A percentile compares a stretch with the other conserved stretches of the same genome.
Evolutionary conservation across 2,329 filamentous ascomycete species (phyloP).

Genomic region (Pseudocercospora musae): DNA sequence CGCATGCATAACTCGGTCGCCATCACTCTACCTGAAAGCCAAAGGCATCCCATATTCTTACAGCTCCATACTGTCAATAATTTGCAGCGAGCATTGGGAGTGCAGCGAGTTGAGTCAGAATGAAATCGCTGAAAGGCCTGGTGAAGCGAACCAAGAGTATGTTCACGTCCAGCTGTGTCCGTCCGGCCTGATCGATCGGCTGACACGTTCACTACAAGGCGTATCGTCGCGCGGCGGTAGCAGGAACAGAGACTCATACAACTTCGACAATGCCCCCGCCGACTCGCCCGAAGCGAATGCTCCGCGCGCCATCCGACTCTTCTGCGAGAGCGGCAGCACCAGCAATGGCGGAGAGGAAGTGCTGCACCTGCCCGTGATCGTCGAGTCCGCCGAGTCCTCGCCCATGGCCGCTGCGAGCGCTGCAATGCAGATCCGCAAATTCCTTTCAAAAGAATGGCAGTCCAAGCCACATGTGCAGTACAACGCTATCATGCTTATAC

Average conservation of each 20-base stretch:
- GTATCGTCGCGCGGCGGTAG: constrained; percentile 1
- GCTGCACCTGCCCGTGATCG: constrained; percentile 85
- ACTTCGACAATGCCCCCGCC: constrained; percentile 23
- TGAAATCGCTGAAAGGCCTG: constrained; percentile 21
- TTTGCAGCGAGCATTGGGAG: not conserved
- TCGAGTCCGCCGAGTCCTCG: constrained; percentile 91
- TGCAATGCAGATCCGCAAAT: constrained; percentile 76
- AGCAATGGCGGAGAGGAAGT: constrained; percentile 75
- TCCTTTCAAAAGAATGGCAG: constrained; percentile 65
- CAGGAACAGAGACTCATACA: constrained; percentile 5
- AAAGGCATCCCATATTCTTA: too few species aligned
- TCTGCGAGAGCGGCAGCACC: constrained; percentile 68
- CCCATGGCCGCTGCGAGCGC: constrained; percentile 79
- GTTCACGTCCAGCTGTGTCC: not conserved
- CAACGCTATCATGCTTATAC: constrained; percentile 92
- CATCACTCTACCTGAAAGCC: not conserved
- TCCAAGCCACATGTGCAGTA: constrained; percentile 74
- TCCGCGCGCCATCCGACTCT: constrained; percentile 65
- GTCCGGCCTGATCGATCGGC: not conserved
- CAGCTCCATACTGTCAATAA: too few species aligned
- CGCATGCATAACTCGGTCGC: not conserved
- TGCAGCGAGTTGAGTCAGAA: not conserved
- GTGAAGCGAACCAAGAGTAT: constrained; percentile 20
- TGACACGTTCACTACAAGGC: not conserved
- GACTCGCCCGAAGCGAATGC: constrained; percentile 66